Conservation (phyloP, 352 stramenopile species). For the Blastocystis sp. region DNA sequence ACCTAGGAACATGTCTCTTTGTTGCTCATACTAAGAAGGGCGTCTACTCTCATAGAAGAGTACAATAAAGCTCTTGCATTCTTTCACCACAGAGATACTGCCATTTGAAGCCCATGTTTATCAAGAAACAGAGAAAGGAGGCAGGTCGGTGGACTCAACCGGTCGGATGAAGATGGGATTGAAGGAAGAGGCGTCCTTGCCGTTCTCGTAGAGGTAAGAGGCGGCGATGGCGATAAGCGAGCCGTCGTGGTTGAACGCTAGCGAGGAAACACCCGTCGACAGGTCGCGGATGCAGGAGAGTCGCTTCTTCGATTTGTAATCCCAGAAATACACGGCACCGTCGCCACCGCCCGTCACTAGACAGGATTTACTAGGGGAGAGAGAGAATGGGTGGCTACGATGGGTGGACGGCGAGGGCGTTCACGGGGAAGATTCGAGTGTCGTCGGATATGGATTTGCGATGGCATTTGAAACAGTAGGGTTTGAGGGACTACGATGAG, state of each 20-base stretch:
- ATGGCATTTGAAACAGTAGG: conserved; percentile 76
- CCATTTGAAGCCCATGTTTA: neutral
- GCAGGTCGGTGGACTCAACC: neutral
- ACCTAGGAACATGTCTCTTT: too few species aligned
- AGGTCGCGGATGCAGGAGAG: conserved; percentile 66
- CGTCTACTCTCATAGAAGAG: too few species aligned
- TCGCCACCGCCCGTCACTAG: conserved; percentile 73
- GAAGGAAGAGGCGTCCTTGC: conserved; percentile 66
- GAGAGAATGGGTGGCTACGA: conserved; percentile 42
- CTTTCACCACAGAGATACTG: too few species aligned
- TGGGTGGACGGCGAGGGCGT: conserved; percentile 71
- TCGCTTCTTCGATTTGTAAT: conserved; percentile 75
- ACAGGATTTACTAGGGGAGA: conserved; percentile 61
- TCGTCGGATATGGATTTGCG: conserved; percentile 68
- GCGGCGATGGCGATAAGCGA: conserved; percentile 70
- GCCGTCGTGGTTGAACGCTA: conserved; percentile 74
- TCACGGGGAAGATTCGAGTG: conserved; percentile 69
- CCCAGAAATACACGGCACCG: conserved; percentile 70
- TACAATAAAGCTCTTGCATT: too few species aligned
- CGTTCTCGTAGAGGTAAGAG: conserved; percentile 76
- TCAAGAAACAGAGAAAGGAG: neutral
- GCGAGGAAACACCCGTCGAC: conserved; percentile 64
- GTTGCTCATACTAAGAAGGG: too few species aligned
- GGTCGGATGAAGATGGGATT: neutral
- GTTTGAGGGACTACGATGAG: conserved; percentile 38